Conservation (phyloP, 805 yeast species). For the Dipodascopsis uninucleata region DNA sequence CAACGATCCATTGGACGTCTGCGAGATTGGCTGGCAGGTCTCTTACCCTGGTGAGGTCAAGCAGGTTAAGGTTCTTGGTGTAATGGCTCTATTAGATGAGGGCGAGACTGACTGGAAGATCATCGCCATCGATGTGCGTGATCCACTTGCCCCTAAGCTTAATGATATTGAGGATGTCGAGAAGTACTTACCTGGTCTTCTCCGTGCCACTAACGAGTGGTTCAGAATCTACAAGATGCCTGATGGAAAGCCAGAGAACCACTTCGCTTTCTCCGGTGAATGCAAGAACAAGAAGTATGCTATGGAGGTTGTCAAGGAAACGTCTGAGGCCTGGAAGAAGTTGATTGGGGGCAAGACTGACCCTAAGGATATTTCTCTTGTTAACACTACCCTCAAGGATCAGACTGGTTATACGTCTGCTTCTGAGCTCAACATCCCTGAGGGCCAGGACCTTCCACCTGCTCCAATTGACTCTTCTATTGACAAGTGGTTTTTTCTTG, state of each 20-base stretch:
- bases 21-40: conserved; percentile 74
- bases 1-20: conserved; percentile 91
- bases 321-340: conserved; percentile 77
- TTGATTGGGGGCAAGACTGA: conserved; percentile 61
- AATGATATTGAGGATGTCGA: conserved; percentile 89
- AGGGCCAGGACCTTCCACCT: conserved; percentile 51
- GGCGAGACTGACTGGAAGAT: conserved; percentile 98
- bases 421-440: conserved; percentile 56
- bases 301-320: conserved; percentile 74
- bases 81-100: conserved; percentile 92
- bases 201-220: conserved; percentile 96
- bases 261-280: conserved; percentile 94
- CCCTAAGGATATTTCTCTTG: conserved; percentile 64
- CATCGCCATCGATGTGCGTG: conserved; percentile 80
- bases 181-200: conserved; percentile 82
- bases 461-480: conserved; percentile 95
- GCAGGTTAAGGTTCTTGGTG: conserved; percentile 89
- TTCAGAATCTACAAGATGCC: conserved; percentile 97
- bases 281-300: conserved; percentile 86
- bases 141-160: conserved; percentile 82
- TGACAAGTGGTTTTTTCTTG: conserved; percentile 98
- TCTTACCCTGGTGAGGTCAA: conserved; percentile 66
- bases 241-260: conserved; percentile 95
- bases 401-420: conserved; percentile 53
- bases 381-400: conserved; percentile 66